Evolutionary conservation across 495 filamentous ascomycete species (phyloP).

Genomic region (Penicillium herquei): DNA sequence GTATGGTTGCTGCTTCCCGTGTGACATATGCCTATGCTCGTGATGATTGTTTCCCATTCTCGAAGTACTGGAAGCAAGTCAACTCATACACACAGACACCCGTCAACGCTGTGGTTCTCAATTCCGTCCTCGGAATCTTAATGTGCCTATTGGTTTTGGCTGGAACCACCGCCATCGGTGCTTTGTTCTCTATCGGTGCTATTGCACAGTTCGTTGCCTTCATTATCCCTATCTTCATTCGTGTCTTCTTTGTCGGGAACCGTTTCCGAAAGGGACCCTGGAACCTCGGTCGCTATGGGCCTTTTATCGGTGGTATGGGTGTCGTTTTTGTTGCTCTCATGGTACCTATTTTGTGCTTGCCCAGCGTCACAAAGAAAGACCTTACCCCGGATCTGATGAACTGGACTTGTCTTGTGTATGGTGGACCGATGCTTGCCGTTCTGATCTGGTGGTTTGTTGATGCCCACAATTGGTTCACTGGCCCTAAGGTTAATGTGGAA

Average conservation of each 20-base stretch:
- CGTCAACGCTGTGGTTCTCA: conserved; percentile 78
- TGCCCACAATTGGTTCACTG: conserved; percentile 74
- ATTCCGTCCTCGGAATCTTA: conserved; percentile 60
- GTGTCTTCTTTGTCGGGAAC: conserved; percentile 70
- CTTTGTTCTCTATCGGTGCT: conserved; percentile 74
- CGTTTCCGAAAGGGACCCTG: conserved; percentile 70
- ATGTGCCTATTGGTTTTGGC: conserved; percentile 70
- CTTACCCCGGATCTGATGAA: conserved; percentile 64
- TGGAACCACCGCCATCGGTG: conserved; percentile 63
- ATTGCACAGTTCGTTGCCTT: conserved; percentile 76
- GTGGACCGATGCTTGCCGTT: conserved; percentile 62
- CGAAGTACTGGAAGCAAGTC: conserved; percentile 63
- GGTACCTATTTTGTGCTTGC: conserved; percentile 74
- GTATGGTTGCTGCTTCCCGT: conserved; percentile 76
- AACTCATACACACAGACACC: conserved; percentile 66
- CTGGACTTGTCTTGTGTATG: conserved; percentile 76
- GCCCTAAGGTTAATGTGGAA: conserved; percentile 60
- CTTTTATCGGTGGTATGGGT: conserved; percentile 60
- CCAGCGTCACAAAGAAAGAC: conserved; percentile 56
- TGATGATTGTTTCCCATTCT: conserved; percentile 73
- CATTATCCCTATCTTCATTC: conserved; percentile 71
- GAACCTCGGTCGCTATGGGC: conserved; percentile 65
- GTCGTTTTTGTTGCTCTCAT: conserved; percentile 66
- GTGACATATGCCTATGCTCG: conserved; percentile 81
- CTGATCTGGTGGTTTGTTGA: conserved; percentile 69